Conservation (phyloP, 2,329 filamentous ascomycete species). For the Aspergillus tanneri region DNA sequence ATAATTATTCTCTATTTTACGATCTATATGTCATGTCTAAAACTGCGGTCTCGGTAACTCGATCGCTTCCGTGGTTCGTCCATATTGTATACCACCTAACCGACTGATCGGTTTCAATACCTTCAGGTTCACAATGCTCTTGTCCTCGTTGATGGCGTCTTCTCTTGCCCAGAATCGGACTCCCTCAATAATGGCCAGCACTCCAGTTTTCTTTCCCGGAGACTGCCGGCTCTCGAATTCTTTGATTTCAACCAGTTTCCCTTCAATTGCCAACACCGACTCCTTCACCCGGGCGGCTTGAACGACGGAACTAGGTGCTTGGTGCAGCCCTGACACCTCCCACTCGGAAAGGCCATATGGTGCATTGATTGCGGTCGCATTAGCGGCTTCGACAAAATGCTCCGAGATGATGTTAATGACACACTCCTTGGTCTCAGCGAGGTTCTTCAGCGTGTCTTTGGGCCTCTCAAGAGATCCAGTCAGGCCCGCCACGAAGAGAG, state of each 20-base stretch:
- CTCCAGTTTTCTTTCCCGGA: slow-evolving; percentile 72
- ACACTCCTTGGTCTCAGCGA: slow-evolving; percentile 71
- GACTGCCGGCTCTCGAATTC: slow-evolving; percentile 74
- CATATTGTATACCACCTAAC: slow-evolving; percentile 84
- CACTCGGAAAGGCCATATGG: slow-evolving; percentile 78
- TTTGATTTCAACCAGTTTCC: slow-evolving; percentile 67
- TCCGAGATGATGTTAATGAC: slow-evolving; percentile 86
- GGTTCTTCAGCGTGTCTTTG: slow-evolving; percentile 78
- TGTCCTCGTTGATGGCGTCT: slow-evolving; percentile 79
- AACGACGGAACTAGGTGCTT: slow-evolving; percentile 64
- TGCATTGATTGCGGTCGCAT: slow-evolving; percentile 73
- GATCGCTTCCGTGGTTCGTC: slow-evolving; percentile 64
- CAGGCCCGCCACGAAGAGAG: slow-evolving; percentile 70
- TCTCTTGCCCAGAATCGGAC: slow-evolving; percentile 85
- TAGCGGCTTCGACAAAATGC: slow-evolving; percentile 82
- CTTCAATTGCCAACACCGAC: slow-evolving; percentile 80
- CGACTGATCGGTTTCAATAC: slow-evolving; percentile 74
- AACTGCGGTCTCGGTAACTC: slow-evolving; percentile 59
- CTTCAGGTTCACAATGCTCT: slow-evolving; percentile 70
- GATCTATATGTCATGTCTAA: slow-evolving; percentile 8
- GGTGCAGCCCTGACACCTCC: slow-evolving; percentile 72
- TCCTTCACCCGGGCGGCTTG: slow-evolving; percentile 73
- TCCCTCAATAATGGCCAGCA: slow-evolving; percentile 76
- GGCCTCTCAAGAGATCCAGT: slow-evolving; percentile 57
- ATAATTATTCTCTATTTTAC: no score